Evolutionary conservation across 768 basidiomycete genomes (phyloP), one percentile per base, ranked within the genome.

Genomic region (Asterophora parasitica): DNA sequence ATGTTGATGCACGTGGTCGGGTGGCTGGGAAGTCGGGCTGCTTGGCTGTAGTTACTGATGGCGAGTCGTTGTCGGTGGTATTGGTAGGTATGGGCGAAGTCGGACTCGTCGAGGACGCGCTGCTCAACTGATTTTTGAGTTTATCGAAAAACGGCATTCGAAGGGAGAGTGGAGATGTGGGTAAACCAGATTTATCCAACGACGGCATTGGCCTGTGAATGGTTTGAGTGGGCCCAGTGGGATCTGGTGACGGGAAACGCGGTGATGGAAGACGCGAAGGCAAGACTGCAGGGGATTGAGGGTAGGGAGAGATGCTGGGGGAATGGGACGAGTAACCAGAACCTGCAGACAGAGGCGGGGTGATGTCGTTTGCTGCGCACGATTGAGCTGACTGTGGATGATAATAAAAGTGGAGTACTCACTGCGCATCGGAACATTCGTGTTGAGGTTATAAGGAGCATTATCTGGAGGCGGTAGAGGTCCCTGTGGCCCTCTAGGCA

Each of bases 111-210:
- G 41, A 46, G 12, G 42, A 61, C 51, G 59, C 63, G 50, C 61
- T 56, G 1, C 67, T 63, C 20, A 61, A 20, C 35, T 62, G 66
- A 54, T 68, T 67, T 53, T 74, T 76, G 57, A 75, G 70, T 54
- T 77, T 77, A 47, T 83, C 81, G 52, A 84, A 76, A 61, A 85
- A 77, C 7, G 79, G 76, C 51, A 83, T 64, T 4, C 70, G 64
- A 6, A 71, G 60, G 4, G 61, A 61, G 35, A 61, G 57, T 37
- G 61, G 61, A 20, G 67, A 57, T 26, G 63, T 50, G 6, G 57
- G 44, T 9, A 51, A 53, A 23, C 45, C 52, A 10, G 38, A 46
- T 42, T 46, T 53, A 39, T 57, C 50, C 0, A 48, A 6, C 1
- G 51, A 48, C 6, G 48, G 17, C 13, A 17, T 33, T 5, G 30